Evolutionary conservation across 805 yeast species (phyloP).

Genomic region (Danielia oregonensis): DNA sequence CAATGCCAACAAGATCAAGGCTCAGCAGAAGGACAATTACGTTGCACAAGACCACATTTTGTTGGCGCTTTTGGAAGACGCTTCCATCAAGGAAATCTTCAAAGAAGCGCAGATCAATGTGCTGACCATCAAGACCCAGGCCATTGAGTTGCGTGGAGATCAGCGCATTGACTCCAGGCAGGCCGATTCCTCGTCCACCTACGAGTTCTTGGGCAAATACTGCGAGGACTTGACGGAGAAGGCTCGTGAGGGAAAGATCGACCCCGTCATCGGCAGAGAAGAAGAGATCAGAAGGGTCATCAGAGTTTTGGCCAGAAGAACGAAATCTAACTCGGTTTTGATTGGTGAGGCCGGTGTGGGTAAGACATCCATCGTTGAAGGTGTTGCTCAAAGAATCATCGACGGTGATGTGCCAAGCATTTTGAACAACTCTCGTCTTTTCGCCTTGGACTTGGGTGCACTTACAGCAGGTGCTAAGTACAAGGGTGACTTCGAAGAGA

Average conservation of each 20-base stretch:
- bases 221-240: constrained; percentile 91
- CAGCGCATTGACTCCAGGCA: constrained; percentile 89
- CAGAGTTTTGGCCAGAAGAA: constrained; percentile 92
- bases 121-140: constrained; percentile 73
- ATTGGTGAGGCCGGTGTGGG: constrained; percentile 99
- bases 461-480: constrained; percentile 98
- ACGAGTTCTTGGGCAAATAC: constrained; percentile 83
- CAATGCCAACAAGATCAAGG: constrained; percentile 72
- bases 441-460: constrained; percentile 91
- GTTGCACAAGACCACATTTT: constrained; percentile 93
- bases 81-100: constrained; percentile 62
- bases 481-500: constrained; percentile 98
- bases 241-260: constrained; percentile 91
- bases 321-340: constrained; percentile 92
- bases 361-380: constrained; percentile 96
- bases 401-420: constrained; percentile 94
- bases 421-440: constrained; percentile 73
- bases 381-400: constrained; percentile 95
- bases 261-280: constrained; percentile 98
- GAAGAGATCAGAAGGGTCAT: constrained; percentile 96
- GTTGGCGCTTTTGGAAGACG: constrained; percentile 79
- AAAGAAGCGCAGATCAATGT: constrained; percentile 67
- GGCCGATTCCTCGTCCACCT: constrained; percentile 84
- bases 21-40: constrained; percentile 85
- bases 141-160: constrained; percentile 78